Evolutionary conservation across 805 yeast genomes (phyloP).

Genomic region (Wickerhamiella domercqiae): DNA sequence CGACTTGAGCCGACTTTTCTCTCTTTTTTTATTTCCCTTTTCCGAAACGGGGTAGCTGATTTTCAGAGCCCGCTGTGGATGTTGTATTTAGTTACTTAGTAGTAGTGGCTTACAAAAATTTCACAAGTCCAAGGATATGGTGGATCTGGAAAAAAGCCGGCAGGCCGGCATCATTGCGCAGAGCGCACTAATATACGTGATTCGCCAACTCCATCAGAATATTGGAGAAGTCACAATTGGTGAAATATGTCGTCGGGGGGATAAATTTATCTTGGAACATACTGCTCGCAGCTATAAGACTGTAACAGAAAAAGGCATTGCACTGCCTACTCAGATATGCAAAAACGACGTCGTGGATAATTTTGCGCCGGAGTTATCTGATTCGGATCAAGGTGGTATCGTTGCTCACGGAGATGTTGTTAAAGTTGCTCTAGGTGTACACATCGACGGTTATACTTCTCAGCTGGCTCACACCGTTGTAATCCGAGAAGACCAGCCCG

Average conservation of each 20-base stretch:
- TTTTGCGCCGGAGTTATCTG: conserved; percentile 59
- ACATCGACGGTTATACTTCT: conserved; percentile 89
- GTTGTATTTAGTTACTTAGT: too few species aligned
- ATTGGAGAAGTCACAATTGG: conserved; percentile 39
- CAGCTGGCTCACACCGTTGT: conserved; percentile 76
- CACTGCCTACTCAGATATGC: conserved; percentile 81
- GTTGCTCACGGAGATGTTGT: conserved; percentile 71
- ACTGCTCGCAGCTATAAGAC: conserved; percentile 39
- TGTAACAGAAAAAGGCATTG: conserved; percentile 68
- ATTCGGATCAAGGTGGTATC: conserved; percentile 26
- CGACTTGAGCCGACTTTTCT: too few species aligned
- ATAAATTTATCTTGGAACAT: conserved; percentile 51
- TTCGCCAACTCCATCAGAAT: conserved; percentile 51
- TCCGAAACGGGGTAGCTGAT: too few species aligned
- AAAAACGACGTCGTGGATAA: conserved; percentile 65
- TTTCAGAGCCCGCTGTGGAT: too few species aligned
- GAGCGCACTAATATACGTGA: conserved; percentile 55
- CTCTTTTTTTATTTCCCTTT: too few species aligned
- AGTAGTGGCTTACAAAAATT: conserved; percentile 1
- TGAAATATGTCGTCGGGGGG: conserved; percentile 72
- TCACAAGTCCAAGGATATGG: conserved; percentile 1
- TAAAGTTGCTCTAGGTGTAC: conserved; percentile 75
- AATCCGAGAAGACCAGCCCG: conserved; percentile 24
- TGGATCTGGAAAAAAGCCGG: conserved; percentile 57
- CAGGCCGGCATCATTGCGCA: conserved; percentile 82